Conservation (phyloP, 192 early-diverging fungal genomes). For the Gigaspora rosea region DNA sequence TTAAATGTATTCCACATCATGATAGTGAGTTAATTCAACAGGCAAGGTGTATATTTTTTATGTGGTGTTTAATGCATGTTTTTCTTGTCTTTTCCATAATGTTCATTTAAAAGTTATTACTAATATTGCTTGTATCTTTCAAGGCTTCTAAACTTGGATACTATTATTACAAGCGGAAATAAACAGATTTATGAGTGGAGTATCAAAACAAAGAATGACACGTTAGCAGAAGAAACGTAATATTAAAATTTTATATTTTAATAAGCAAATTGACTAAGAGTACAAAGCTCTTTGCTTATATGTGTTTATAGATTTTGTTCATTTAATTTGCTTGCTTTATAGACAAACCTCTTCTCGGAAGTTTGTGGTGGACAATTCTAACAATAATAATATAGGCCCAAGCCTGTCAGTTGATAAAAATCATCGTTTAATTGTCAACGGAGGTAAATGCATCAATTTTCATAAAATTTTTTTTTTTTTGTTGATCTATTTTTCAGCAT, state of each 20-base stretch:
- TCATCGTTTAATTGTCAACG: not conserved
- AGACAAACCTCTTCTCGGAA: not conserved
- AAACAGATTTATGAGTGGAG: not conserved
- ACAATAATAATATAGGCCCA: not conserved
- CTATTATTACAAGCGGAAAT: not conserved
- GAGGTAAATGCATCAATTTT: not conserved
- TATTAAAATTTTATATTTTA: not conserved
- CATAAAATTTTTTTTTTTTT: too few species aligned
- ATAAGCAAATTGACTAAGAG: not conserved
- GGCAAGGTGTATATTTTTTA: not conserved
- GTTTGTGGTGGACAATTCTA: not conserved
- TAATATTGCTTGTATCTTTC: not conserved
- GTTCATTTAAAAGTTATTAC: not conserved
- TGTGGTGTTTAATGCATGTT: too few species aligned
- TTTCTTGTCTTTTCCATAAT: not conserved
- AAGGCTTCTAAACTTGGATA: not conserved
- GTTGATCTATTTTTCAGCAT: not conserved
- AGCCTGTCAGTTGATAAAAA: not conserved
- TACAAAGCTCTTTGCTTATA: not conserved
- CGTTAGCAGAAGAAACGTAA: not conserved
- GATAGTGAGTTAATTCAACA: not conserved
- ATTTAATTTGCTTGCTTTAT: too few species aligned
- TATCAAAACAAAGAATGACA: not conserved
- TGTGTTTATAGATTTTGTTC: not conserved
- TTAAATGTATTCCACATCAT: conserved; percentile 7